These are phyloP conservation scores for Xylariales sp. DNA, from an alignment of 2,329 filamentous ascomycete genomes.

Conservation along the genomic window DNA sequence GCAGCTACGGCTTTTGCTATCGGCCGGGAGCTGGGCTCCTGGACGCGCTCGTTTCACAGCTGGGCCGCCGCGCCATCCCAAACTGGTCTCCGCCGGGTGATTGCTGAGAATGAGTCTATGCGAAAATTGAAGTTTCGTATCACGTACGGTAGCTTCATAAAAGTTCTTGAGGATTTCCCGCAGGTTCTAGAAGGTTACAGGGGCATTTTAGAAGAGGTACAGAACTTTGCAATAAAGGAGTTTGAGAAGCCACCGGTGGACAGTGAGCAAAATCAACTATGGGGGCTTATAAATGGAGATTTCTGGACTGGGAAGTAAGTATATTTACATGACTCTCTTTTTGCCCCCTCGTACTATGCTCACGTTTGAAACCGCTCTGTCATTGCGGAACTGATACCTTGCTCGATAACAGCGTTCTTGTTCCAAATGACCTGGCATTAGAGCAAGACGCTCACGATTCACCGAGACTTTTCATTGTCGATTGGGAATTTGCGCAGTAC, in stretches of 20 bases:
- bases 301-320: slow-evolving; percentile 39
- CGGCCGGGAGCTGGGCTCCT: slow-evolving; percentile 22
- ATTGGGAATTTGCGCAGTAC: slow-evolving; percentile 37
- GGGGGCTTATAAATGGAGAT: slow-evolving; percentile 33
- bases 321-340: background rate
- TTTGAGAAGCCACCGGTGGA: slow-evolving; percentile 4
- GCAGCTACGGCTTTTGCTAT: slow-evolving; percentile 14
- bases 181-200: slow-evolving; percentile 19
- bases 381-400: background rate
- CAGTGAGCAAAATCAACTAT: slow-evolving; percentile 3
- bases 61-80: slow-evolving; percentile 23
- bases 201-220: slow-evolving; percentile 22
- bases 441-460: background rate
- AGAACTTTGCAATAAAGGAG: slow-evolving; percentile 5
- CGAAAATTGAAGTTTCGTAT: slow-evolving; percentile 29
- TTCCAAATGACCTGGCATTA: background rate
- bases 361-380: background rate
- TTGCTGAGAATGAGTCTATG: slow-evolving; percentile 24
- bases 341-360: background rate
- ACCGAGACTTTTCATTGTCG: slow-evolving; percentile 31
- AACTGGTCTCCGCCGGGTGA: slow-evolving; percentile 10
- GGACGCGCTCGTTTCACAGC: slow-evolving; percentile 30
- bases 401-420: background rate
- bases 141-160: slow-evolving; percentile 30
- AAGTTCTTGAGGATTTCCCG: slow-evolving; percentile 26